Base-by-base conservation (phyloP, 2,329 filamentous ascomycete genomes). In the Cordyceps pruinosa region DNA sequence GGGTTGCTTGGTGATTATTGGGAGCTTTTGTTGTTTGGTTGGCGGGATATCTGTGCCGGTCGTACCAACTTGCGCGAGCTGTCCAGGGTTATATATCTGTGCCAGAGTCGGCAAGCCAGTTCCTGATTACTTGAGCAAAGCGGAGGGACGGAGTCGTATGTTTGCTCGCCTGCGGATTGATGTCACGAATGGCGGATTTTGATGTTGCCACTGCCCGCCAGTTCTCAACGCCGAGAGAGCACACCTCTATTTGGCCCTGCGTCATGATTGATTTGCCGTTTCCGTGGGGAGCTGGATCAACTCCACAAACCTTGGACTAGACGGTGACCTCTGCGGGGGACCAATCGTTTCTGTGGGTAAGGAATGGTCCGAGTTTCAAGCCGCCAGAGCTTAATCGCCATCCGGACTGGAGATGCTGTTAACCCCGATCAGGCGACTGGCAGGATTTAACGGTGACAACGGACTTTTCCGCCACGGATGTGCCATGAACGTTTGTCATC, bases 211-310 rank as follows among this genome's bases (percentile, higher is more conserved):
- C 17, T 45, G 26, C 30, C 17, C 15, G 34, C 34, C n/a, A 10
- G 10, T 30, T 41, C 52, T 48, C 48, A 56, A 56, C 23, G 32
- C 44, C 52, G 52, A 56, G 23, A 37, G n/a, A 45, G 28, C 37
- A 19, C 12, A 13, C 7, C 17, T 30, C n/a, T 37, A 32, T 32
- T 26, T 23, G 26, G 17, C 44, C 25, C 25, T 19, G 42, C 13
- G 49, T 26, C n/a, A 37, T 23, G n/a, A 26, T 28, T 13, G 4
- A 52, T n/a, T 25, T 34, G 32, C 32, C 32, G 15, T 15, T 15
- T n/a, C n/a, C n/a, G n/a, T n/a, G n/a, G n/a, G 15, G 15, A 6
- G 32, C 32, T 34, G 10, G 32, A 34, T 34, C 32, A 34, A 34
- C 32, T 34, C 32, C 32, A 5, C 32, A 34, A 34, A 34, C 15